Conservation (phyloP, 2,329 filamentous ascomycete genomes). For the Phoma sp. region DNA sequence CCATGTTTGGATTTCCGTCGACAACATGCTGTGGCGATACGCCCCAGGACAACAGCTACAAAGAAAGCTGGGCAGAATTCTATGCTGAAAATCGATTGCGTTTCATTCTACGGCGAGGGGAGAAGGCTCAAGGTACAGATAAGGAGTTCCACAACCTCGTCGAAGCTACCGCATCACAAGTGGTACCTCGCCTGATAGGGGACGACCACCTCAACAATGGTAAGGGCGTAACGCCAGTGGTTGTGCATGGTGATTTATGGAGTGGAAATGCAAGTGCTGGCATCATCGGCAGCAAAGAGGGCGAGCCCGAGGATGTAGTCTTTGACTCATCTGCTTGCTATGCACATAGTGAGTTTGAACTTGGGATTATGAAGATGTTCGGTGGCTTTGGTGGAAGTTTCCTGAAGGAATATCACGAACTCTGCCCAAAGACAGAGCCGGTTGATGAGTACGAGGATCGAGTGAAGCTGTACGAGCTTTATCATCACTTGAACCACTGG, state of each 20-base stretch:
- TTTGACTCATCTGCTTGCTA: constrained; percentile 85
- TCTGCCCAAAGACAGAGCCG: constrained; percentile 82
- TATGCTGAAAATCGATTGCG: constrained; percentile 78
- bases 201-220: constrained; percentile 68
- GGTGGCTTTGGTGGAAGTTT: constrained; percentile 79
- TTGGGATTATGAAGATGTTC: constrained; percentile 97
- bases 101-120: constrained; percentile 65
- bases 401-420: constrained; percentile 75
- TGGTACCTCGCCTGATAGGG: constrained; percentile 79
- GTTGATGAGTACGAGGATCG: constrained; percentile 85
- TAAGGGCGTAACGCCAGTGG: constrained; percentile 72
- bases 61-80: constrained; percentile 80
- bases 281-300: constrained; percentile 58
- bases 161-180: constrained; percentile 65
- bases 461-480: constrained; percentile 81
- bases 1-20: constrained; percentile 82
- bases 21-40: constrained; percentile 88
- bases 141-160: constrained; percentile 67
- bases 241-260: constrained; percentile 94
- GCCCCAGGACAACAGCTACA: constrained; percentile 78
- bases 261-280: constrained; percentile 79
- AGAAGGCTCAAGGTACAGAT: constrained; percentile 69
- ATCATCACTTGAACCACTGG: constrained; percentile 90
- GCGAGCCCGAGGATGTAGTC: constrained; percentile 78
- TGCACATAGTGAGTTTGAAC: constrained; percentile 85